A percentile compares a stretch with the other conserved stretches of the same genome.
phyloP scores from a whole-genome alignment of 148 eudicot species.

The Polygonum maritimum region DNA sequence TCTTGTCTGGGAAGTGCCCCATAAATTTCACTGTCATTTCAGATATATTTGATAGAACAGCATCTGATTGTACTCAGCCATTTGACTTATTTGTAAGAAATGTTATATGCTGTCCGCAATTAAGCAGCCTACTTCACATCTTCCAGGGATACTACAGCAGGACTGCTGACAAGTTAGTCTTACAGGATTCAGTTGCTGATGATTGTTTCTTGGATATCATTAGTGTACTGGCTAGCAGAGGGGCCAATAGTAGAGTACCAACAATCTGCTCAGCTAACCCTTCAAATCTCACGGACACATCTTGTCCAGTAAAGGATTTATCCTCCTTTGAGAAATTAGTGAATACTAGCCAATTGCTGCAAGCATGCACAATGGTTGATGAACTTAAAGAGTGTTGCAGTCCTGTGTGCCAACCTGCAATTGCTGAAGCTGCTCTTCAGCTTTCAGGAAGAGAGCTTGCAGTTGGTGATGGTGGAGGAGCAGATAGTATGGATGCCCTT shows the following conservation, averaged over 20 bases:
- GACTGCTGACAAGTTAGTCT: slow-evolving; percentile 50
- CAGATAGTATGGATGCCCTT: slow-evolving; percentile 33
- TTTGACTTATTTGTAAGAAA: slow-evolving; percentile 67
- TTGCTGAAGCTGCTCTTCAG: slow-evolving; percentile 69
- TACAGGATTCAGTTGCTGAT: slow-evolving; percentile 50
- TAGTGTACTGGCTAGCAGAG: slow-evolving; percentile 72
- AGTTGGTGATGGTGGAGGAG: slow-evolving; percentile 26
- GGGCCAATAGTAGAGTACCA: slow-evolving; percentile 68
- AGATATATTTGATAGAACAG: slow-evolving; percentile 67
- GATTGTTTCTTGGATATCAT: slow-evolving; percentile 83
- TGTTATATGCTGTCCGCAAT: slow-evolving; percentile 90
- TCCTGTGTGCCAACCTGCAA: slow-evolving; percentile 75
- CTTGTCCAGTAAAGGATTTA: slow-evolving; percentile 78
- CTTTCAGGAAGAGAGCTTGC: slow-evolving; percentile 36
- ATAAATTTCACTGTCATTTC: slow-evolving; percentile 84
- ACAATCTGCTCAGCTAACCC: slow-evolving; percentile 66
- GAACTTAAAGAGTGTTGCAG: slow-evolving; percentile 92
- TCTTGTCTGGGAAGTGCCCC: slow-evolving; percentile 85
- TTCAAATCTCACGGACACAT: slow-evolving; percentile 79
- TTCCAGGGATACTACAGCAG: slow-evolving; percentile 62
- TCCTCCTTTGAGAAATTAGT: slow-evolving; percentile 61
- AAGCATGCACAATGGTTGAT: slow-evolving; percentile 80
- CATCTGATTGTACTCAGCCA: slow-evolving; percentile 71
- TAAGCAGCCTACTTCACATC: slow-evolving; percentile 69
- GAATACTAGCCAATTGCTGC: slow-evolving; percentile 75